These are phyloP conservation scores for Aschersonia sp. DNA, from an alignment of 2,329 filamentous ascomycete genomes.

Conservation along the genomic window DNA sequence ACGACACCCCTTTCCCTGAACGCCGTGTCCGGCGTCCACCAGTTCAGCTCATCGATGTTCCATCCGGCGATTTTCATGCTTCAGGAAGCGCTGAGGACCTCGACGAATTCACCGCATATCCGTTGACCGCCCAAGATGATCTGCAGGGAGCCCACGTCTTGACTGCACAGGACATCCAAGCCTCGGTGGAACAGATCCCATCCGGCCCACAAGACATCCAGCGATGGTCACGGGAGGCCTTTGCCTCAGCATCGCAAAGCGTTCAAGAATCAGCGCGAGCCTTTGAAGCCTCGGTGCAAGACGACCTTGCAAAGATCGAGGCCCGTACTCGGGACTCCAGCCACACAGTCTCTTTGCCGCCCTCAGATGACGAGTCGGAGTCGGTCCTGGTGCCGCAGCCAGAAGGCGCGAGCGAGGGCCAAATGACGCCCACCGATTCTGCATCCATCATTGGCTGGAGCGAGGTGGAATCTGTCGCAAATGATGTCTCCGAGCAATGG, in stretches of 20 bases:
- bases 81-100: conserved; percentile 2
- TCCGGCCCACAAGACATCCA: too few relatives aligned
- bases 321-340: conserved; percentile 46
- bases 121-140: conserved; percentile 33
- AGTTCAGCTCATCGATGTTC: too few relatives aligned
- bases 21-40: too few relatives aligned
- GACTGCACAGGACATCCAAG: conserved; percentile 10
- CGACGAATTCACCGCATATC: conserved; percentile 28
- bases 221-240: too few relatives aligned
- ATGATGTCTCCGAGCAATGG: conserved; percentile 21
- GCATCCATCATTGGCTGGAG: conserved; percentile 37
- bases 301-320: conserved; percentile 16
- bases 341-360: conserved; percentile 44
- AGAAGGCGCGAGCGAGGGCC: conserved; percentile 36
- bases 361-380: conserved; percentile 34
- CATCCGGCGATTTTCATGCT: too few relatives aligned
- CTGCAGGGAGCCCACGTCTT: conserved; percentile 37
- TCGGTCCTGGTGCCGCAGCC: conserved; percentile 30
- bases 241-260: too few relatives aligned
- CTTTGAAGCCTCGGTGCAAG: conserved; percentile 11
- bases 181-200: too few relatives aligned
- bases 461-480: conserved; percentile 27
- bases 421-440: conserved; percentile 45
- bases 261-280: too few relatives aligned
- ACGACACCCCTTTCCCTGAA: conserved; percentile 5